Percentiles rank a stretch among this genome's conserved stretches.
Conservation (phyloP, 2,329 filamentous ascomycete genomes). For the Diaporthe amygdali region DNA sequence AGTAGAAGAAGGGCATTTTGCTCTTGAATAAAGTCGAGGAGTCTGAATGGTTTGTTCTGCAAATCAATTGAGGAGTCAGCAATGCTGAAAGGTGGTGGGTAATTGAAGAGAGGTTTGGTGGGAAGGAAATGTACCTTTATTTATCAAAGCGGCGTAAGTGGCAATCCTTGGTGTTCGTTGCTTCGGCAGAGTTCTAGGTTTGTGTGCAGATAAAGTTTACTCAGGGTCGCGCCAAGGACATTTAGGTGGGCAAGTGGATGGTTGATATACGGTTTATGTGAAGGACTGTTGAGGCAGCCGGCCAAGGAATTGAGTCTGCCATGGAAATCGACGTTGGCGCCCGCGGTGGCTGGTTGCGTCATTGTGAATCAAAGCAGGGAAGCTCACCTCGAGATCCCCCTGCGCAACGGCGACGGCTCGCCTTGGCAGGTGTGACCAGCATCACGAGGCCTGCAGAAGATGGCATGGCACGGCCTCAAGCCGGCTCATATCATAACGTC, state of each 20-base stretch:
- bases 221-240: too few species aligned
- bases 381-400: neutral
- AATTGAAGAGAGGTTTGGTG: too few species aligned
- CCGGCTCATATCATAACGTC: neutral
- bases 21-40: constrained; percentile 37
- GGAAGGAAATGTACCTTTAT: neutral
- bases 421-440: constrained; percentile 12
- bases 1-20: constrained; percentile 53
- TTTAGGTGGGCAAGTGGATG: neutral
- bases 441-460: neutral
- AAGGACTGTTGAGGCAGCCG: neutral
- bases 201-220: neutral
- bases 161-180: neutral
- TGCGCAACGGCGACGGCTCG: neutral
- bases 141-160: neutral
- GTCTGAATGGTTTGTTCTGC: neutral
- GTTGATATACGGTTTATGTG: neutral
- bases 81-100: too few species aligned
- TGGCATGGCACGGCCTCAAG: neutral
- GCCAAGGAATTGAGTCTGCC: neutral
- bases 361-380: constrained; percentile 12
- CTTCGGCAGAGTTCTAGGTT: neutral
- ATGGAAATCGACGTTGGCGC: neutral
- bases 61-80: neutral
- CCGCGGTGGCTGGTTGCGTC: constrained; percentile 4